Evolutionary conservation across 2,329 filamentous ascomycete species (phyloP).

Genomic region (Seiridium cupressi): DNA sequence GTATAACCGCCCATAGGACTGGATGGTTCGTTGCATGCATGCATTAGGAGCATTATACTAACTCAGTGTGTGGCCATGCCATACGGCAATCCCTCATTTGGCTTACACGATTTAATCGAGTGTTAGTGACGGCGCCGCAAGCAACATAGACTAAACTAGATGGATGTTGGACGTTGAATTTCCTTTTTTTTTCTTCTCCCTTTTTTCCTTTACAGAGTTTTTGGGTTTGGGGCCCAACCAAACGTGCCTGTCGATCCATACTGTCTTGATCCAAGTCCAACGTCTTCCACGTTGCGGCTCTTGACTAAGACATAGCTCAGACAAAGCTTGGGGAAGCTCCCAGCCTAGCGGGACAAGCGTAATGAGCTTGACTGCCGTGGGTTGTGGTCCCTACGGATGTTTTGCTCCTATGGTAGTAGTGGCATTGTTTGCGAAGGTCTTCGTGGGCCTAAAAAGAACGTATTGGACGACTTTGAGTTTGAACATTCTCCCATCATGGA

Average conservation of each 20-base stretch:
- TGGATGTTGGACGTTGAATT: background rate
- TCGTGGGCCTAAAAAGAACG: background rate
- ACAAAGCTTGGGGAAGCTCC: background rate
- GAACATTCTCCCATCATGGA: background rate
- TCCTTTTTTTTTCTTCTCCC: background rate
- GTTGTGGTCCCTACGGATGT: background rate
- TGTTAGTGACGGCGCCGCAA: no score
- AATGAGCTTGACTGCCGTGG: background rate
- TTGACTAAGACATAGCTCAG: background rate
- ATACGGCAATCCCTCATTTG: no score
- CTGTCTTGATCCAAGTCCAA: background rate
- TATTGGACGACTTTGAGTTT: background rate
- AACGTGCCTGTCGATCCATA: slow-evolving; percentile 3
- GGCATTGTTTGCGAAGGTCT: background rate
- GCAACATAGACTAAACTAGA: no score
- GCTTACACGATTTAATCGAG: no score
- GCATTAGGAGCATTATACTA: no score
- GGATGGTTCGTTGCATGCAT: no score
- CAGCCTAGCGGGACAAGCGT: background rate
- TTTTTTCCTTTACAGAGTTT: background rate
- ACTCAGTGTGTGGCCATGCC: no score
- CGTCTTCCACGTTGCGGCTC: background rate
- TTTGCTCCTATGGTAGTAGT: background rate
- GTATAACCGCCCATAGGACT: no score
- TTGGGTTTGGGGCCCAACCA: background rate